phyloP scores from a whole-genome alignment of 2,329 filamentous ascomycete genomes.

The Fusarium zealandicum region DNA sequence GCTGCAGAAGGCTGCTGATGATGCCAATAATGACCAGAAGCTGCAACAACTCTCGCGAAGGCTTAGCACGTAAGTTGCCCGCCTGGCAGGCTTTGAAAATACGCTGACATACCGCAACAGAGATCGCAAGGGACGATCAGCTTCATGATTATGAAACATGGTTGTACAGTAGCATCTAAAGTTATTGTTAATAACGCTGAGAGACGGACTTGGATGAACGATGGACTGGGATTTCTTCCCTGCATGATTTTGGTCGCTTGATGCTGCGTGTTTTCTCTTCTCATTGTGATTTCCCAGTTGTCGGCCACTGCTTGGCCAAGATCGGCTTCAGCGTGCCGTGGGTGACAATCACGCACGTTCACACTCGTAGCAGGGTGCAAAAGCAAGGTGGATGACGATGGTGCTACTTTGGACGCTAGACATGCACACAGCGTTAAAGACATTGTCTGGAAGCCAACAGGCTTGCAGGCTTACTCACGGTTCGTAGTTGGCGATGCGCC shows the following conservation, averaged over 20 bases:
- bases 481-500: conserved; percentile 37
- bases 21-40: conserved; percentile 91
- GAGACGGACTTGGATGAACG: conserved; percentile 34
- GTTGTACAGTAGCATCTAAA: conserved; percentile 38
- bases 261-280: conserved; percentile 30
- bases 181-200: conserved; percentile 33
- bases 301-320: conserved; percentile 19
- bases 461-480: conserved; percentile 17
- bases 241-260: conserved; percentile 27
- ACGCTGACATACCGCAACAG: conserved; percentile 19
- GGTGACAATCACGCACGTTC: conserved; percentile 17
- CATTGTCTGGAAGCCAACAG: conserved; percentile 34
- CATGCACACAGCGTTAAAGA: conserved; percentile 34
- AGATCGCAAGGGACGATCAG: conserved; percentile 41
- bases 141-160: conserved; percentile 38
- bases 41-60: conserved; percentile 86
- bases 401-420: conserved; percentile 34
- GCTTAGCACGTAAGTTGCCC: conserved; percentile 81
- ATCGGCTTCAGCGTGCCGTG: conserved; percentile 8
- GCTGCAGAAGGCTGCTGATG: conserved; percentile 82
- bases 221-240: conserved; percentile 23
- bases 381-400: conserved; percentile 31
- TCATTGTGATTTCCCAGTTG: conserved; percentile 31
- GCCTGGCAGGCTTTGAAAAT: background rate
- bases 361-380: conserved; percentile 24